A percentile compares a stretch with the other conserved stretches of the same genome.
These are phyloP conservation scores for Metschnikowia santaceciliae DNA, from an alignment of 805 yeast species.

Conservation along the genomic window DNA sequence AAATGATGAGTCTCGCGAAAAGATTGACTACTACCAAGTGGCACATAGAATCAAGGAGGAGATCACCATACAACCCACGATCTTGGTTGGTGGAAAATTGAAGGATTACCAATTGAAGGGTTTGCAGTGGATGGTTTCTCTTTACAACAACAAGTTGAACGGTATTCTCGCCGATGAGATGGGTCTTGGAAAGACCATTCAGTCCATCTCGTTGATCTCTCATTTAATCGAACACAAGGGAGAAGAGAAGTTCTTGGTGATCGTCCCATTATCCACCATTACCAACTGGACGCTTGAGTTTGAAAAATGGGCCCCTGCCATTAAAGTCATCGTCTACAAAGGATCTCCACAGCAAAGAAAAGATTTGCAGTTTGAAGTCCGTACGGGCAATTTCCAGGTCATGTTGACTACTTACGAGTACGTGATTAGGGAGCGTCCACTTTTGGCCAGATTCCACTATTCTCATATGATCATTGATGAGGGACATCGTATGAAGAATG, in stretches of 20 bases:
- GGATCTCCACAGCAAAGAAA: slow-evolving; percentile 75
- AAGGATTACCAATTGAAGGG: slow-evolving; percentile 74
- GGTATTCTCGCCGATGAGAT: slow-evolving; percentile 67
- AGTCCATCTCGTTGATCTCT: slow-evolving; percentile 72
- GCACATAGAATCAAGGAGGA: slow-evolving; percentile 74
- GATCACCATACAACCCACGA: slow-evolving; percentile 60
- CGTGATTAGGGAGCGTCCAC: slow-evolving; percentile 70
- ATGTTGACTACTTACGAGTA: slow-evolving; percentile 79
- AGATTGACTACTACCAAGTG: slow-evolving; percentile 75
- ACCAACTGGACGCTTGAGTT: slow-evolving; percentile 85
- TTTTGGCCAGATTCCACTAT: slow-evolving; percentile 66
- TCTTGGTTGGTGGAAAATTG: slow-evolving; percentile 71
- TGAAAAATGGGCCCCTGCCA: slow-evolving; percentile 84
- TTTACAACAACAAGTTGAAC: slow-evolving; percentile 56
- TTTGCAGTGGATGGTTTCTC: slow-evolving; percentile 64
- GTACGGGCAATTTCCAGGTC: slow-evolving; percentile 69
- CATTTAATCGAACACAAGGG: slow-evolving; percentile 66
- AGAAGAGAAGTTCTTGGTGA: slow-evolving; percentile 68
- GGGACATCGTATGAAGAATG: slow-evolving; percentile 85
- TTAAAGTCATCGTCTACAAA: slow-evolving; percentile 68
- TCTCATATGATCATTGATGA: slow-evolving; percentile 88
- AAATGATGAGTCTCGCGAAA: slow-evolving; percentile 56
- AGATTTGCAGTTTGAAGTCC: slow-evolving; percentile 57
- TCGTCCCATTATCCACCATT: slow-evolving; percentile 79
- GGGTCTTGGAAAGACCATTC: slow-evolving; percentile 69